Base-by-base conservation (phyloP, 306 rosid genomes). In the Cicer cuneatum region DNA sequence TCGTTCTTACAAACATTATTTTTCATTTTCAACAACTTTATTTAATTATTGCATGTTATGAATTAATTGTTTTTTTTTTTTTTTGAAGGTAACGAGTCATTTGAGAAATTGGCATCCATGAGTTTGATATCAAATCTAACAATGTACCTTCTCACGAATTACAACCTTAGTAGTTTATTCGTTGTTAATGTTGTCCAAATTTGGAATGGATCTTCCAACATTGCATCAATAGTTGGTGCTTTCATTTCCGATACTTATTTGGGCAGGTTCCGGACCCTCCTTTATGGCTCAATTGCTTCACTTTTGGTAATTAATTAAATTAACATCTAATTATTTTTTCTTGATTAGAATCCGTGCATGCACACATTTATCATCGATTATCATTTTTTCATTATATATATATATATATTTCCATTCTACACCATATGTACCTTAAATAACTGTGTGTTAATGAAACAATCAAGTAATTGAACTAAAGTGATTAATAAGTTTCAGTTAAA, bases 91-190 rank as follows among this genome's bases (percentile, higher is more conserved):
- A 93, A 89, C 2, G 96, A 93, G 72, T 84, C 96, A 10, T 91
- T 93, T 48, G 98, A 93, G 90, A 93, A 93, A 82, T 61, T 93
- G 87, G 90, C 97, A 33, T 88, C 97, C 1, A 93, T 93, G 97
- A 90, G 97, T 78, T 83, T 93, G 86, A 76, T 88, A 47, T 65
- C 90, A 1, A 93, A 93, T 66, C 74, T 89, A 12, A 78, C 89
- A 46, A 70, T 89, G 78, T 91, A 93, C 69, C 52, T 87, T 69
- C 72, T 72, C 3, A 80, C 83, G 0, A 68, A 81, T 21, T 89
- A 90, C 82, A 89, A 93, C 73, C 10, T 93, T 46, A 81, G 84
- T 73, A 87, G 81, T 13, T 52, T 87, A 19, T 81, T 75, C 51
- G 83, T 84, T 70, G 97, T 88, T 0, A 88, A 88, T 54, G 87